Conservation (phyloP, 2,329 filamentous ascomycete species). For the Hypoxylon sp. region DNA sequence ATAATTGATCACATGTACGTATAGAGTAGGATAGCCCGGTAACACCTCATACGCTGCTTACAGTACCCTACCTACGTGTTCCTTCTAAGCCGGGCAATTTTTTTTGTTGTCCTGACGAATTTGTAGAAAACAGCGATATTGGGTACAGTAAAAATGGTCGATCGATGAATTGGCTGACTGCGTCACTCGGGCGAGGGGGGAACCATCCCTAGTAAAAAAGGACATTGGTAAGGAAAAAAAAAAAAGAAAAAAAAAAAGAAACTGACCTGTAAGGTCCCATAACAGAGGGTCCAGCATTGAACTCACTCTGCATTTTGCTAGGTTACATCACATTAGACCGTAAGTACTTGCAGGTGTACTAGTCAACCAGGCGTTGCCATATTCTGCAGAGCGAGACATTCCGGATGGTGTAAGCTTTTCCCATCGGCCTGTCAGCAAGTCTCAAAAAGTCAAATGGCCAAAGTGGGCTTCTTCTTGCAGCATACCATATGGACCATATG, state of each 20-base stretch:
- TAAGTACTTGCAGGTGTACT: constrained; percentile 33
- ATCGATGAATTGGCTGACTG: constrained; percentile 47
- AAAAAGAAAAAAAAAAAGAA: constrained; percentile 19
- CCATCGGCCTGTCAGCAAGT: constrained; percentile 35
- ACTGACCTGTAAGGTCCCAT: constrained; percentile 48
- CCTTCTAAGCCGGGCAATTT: constrained; percentile 9
- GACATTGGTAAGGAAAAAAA: constrained; percentile 21
- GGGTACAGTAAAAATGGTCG: constrained; percentile 36
- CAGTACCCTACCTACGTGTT: constrained; percentile 26
- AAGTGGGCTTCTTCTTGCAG: constrained; percentile 43
- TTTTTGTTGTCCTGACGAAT: constrained; percentile 25
- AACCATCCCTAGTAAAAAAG: constrained; percentile 32
- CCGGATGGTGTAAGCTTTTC: constrained; percentile 36
- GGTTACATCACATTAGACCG: constrained; percentile 42
- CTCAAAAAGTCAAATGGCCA: constrained; percentile 23
- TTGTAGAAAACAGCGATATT: constrained; percentile 29
- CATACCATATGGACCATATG: constrained; percentile 4
- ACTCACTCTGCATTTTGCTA: constrained; percentile 39
- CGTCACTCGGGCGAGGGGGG: constrained; percentile 47
- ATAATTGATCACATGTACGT: constrained; percentile 30
- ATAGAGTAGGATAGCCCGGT: constrained; percentile 33
- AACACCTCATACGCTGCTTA: constrained; percentile 35
- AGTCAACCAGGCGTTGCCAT: constrained; percentile 31
- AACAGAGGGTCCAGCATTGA: constrained; percentile 41
- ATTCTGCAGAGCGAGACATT: constrained; percentile 41